Base-by-base conservation (phyloP, 2,329 filamentous ascomycete species). In the Colletotrichum somersetense region DNA sequence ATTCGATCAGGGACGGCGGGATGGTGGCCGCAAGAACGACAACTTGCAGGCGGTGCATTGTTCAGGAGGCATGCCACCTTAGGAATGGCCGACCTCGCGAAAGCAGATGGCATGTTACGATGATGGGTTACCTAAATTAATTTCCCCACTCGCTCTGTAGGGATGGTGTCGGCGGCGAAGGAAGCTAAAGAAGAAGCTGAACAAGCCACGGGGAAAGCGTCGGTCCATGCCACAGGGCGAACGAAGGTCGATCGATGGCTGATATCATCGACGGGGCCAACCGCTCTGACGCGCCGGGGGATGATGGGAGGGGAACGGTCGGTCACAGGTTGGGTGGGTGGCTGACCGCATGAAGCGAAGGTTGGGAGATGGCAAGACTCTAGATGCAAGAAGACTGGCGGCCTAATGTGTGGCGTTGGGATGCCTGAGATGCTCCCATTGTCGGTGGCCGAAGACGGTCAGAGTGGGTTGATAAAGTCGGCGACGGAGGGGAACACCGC, bases 391-490 rank as follows among this genome's bases (percentile, higher is more conserved):
- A 56, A 38, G 53, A 38, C 20, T 56, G 53, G 53, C 6, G 53
- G 53, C 11, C 10, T 56, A 14, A 7, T 12, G 30, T 7, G 30
- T 23, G 20, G 53, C 53, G 50, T 38, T 33, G 18, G 6, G 53
- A 56, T 6, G 53, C 53, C 20, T 35, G 20, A 11, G n/a, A 16
- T 12, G 53, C 20, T 38, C 33, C 20, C 33, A 23, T 20, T 42
- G 26, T 63, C 44, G 65, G 57, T 63, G 50, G 23, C 68, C 65
- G 68, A 23, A 63, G 58, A 71, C 68, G 65, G 68, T 53, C 58
- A 55, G 35, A 53, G 35, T 33, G 50, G 30, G 52, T 52, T 20
- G 57, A 38, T 23, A 53, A 58, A 38, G n/a, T 62, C 38, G 35
- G 20, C 14, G 66, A 69, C 50, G 38, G 66, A 59, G 20, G 55